These are phyloP conservation scores for Aspergillus avenaceus DNA, from an alignment of 495 filamentous ascomycete species.

Conservation along the genomic window DNA sequence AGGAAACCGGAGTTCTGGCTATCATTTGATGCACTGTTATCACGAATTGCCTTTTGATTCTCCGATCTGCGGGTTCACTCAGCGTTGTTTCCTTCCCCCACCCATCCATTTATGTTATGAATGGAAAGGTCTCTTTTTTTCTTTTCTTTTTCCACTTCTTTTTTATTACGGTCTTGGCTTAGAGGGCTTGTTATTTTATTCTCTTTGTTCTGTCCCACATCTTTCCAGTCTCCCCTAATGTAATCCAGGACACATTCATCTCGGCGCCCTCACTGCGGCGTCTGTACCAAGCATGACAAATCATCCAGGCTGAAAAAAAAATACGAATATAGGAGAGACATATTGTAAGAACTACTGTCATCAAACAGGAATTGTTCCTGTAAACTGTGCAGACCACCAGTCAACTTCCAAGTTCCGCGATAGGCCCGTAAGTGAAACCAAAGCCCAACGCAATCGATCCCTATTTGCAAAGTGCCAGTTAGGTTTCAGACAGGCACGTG, in stretches of 20 bases:
- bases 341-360: not conserved
- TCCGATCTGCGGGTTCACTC: not conserved
- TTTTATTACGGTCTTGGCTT: not conserved
- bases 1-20: slow-evolving; percentile 23
- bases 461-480: not conserved
- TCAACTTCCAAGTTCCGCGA: not conserved
- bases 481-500: not conserved
- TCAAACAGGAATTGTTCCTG: not conserved
- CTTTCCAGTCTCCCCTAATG: slow-evolving; percentile 2
- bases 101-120: not conserved
- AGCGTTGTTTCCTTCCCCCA: not conserved
- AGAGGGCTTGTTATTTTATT: not conserved
- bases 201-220: not conserved
- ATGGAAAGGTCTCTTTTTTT: slow-evolving; percentile 3
- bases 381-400: not conserved
- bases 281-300: not conserved
- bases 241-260: not conserved
- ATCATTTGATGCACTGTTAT: slow-evolving; percentile 2
- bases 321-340: not conserved
- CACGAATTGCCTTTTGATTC: slow-evolving; percentile 1
- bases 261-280: not conserved
- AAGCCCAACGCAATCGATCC: not conserved
- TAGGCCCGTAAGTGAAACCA: too few relatives aligned
- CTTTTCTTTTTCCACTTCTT: slow-evolving; percentile 5
- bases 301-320: not conserved